Evolutionary conservation across 2,329 filamentous ascomycete genomes (phyloP).

Genomic region (Fusarium pseudoanthophilum): DNA sequence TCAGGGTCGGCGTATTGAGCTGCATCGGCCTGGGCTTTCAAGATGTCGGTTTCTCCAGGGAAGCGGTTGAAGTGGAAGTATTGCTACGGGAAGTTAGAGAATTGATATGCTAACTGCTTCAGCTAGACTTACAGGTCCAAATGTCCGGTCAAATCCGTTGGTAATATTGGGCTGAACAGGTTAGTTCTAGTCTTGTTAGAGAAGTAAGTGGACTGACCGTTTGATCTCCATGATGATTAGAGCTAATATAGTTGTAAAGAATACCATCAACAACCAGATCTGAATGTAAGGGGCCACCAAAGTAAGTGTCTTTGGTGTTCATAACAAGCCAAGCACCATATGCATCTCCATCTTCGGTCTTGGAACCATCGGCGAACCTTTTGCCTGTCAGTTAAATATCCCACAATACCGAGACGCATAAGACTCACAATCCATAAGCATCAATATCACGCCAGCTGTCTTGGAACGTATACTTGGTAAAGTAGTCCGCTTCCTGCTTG

Average conservation of each 20-base stretch:
- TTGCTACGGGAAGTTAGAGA: constrained; percentile 48
- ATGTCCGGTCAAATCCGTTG: constrained; percentile 71
- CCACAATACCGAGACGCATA: accelerated
- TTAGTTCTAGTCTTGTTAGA: neutral
- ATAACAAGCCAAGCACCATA: constrained; percentile 73
- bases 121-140: constrained; percentile 59
- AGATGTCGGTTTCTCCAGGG: constrained; percentile 55
- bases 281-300: constrained; percentile 69
- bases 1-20: constrained; percentile 59
- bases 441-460: constrained; percentile 68
- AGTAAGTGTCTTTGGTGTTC: constrained; percentile 72
- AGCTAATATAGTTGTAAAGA: constrained; percentile 71
- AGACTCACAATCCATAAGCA: constrained; percentile 62
- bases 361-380: constrained; percentile 50
- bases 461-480: constrained; percentile 73
- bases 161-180: constrained; percentile 65
- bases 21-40: constrained; percentile 65
- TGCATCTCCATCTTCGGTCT: constrained; percentile 60
- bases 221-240: constrained; percentile 71
- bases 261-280: constrained; percentile 73
- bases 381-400: constrained; percentile 2
- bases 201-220: constrained; percentile 46
- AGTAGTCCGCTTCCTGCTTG: constrained; percentile 67
- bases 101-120: neutral
- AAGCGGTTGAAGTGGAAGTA: constrained; percentile 72